These are phyloP conservation scores for Trematosphaeria pertusa DNA, from an alignment of 2,329 filamentous ascomycete species.

Conservation along the genomic window DNA sequence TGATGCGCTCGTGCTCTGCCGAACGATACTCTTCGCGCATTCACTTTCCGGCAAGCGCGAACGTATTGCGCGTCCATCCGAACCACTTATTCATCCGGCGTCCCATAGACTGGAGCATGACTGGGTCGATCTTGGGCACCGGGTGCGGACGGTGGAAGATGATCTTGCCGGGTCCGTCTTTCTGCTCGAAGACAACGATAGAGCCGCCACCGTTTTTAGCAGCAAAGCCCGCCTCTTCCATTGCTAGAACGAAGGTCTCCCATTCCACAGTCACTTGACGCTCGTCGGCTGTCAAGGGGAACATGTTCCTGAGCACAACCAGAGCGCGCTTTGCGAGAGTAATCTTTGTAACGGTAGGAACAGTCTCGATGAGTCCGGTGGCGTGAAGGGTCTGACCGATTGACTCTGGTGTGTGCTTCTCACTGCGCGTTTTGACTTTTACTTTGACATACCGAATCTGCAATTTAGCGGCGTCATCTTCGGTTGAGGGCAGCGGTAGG, in stretches of 20 bases:
- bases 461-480: no score
- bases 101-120: constrained; percentile 37
- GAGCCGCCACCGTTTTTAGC: constrained; percentile 22
- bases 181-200: constrained; percentile 21
- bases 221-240: constrained; percentile 23
- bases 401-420: no score
- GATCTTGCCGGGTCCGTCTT: constrained; percentile 16
- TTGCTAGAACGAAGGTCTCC: constrained; percentile 21
- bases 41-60: constrained; percentile 16
- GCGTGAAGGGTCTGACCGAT: no score
- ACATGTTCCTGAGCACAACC: constrained; percentile 17
- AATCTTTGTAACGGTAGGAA: no score
- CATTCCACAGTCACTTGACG: constrained; percentile 12
- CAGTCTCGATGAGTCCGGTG: no score
- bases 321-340: constrained; percentile 13
- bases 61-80: constrained; percentile 29
- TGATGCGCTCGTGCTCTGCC: no score
- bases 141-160: constrained; percentile 41
- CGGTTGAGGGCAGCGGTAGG: constrained; percentile 1
- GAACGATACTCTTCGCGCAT: no score
- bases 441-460: neutral
- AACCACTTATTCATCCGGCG: constrained; percentile 39
- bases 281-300: constrained; percentile 19
- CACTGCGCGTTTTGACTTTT: constrained; percentile 16
- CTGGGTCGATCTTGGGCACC: constrained; percentile 26